Percentiles rank a stretch among this genome's conserved stretches.
Conservation (phyloP, 2,329 filamentous ascomycete species). For the Aspergillus sp. region DNA sequence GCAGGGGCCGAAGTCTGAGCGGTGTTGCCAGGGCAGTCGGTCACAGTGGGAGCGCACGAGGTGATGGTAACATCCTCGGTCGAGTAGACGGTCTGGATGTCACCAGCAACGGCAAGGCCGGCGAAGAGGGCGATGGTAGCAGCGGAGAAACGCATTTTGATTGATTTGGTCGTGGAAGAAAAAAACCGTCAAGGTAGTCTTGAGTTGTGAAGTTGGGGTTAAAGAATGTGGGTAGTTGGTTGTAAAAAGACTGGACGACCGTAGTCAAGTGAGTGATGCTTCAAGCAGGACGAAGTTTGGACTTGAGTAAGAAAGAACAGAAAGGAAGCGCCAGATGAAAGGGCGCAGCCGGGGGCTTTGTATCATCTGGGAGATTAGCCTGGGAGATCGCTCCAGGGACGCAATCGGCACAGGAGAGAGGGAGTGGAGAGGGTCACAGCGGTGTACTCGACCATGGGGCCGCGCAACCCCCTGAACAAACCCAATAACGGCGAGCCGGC, state of each 20-base stretch:
- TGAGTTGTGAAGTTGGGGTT: conserved; percentile 10
- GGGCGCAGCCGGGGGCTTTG: conserved; percentile 34
- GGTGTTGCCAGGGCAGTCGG: conserved; percentile 54
- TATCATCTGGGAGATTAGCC: conserved; percentile 41
- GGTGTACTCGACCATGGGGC: conserved; percentile 4
- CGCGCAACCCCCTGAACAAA: conserved; percentile 5
- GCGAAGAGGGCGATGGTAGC: conserved; percentile 43
- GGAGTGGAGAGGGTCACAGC: conserved; percentile 16
- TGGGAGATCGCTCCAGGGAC: conserved; percentile 30
- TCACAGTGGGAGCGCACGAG: conserved; percentile 60
- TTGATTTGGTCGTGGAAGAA: conserved; percentile 23
- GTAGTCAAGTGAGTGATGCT: conserved; percentile 40
- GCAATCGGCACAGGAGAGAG: conserved; percentile 19
- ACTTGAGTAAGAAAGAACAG: conserved; percentile 29
- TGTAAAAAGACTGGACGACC: conserved; percentile 45
- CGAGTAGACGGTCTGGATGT: conserved; percentile 53
- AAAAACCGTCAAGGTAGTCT: conserved; percentile 34
- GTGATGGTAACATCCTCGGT: conserved; percentile 63
- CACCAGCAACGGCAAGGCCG: conserved; percentile 40
- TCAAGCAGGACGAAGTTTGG: conserved; percentile 33
- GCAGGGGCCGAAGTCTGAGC: conserved; percentile 21
- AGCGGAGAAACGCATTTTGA: conserved; percentile 47
- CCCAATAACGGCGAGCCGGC: background rate
- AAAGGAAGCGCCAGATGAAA: conserved; percentile 25
- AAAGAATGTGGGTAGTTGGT: conserved; percentile 37